Evolutionary conservation across 2,329 filamentous ascomycete species (phyloP).

Genomic region (Fusarium liriodendri): DNA sequence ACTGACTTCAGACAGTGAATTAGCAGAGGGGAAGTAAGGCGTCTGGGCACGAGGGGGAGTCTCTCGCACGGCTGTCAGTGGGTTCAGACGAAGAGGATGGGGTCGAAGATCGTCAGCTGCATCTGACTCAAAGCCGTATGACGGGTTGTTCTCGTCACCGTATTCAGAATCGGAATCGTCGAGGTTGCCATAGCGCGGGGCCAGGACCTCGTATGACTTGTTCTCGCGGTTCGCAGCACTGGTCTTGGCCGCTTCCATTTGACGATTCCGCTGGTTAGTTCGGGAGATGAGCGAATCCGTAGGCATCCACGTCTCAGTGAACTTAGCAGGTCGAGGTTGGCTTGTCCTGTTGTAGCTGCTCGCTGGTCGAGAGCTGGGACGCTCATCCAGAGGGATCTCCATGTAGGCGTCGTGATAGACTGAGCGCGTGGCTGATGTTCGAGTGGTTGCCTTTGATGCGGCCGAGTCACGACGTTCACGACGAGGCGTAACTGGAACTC

Average conservation of each 20-base stretch:
- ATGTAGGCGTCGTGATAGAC: slow-evolving; percentile 59
- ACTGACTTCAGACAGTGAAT: slow-evolving; percentile 58
- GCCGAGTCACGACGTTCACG: slow-evolving; percentile 57
- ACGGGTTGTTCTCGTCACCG: slow-evolving; percentile 51
- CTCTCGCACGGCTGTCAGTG: slow-evolving; percentile 40
- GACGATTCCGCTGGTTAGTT: slow-evolving; percentile 64
- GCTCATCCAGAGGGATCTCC: slow-evolving; percentile 60
- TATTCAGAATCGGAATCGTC: slow-evolving; percentile 55
- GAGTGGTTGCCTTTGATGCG: slow-evolving; percentile 59
- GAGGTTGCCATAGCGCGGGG: slow-evolving; percentile 57
- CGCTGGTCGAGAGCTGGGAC: slow-evolving; percentile 41
- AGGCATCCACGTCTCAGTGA: slow-evolving; percentile 67
- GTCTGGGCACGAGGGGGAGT: slow-evolving; percentile 34
- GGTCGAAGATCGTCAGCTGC: slow-evolving; percentile 52
- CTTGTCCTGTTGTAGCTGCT: slow-evolving; percentile 38
- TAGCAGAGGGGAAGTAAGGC: slow-evolving; percentile 36
- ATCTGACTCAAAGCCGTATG: slow-evolving; percentile 44
- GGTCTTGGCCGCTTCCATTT: slow-evolving; percentile 51
- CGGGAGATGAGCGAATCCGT: slow-evolving; percentile 65
- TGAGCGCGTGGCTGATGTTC: slow-evolving; percentile 55
- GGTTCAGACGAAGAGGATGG: slow-evolving; percentile 66
- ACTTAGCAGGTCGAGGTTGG: slow-evolving; percentile 56
- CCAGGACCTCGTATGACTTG: slow-evolving; percentile 59
- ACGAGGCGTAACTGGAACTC: slow-evolving; percentile 55
- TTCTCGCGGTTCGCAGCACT: slow-evolving; percentile 47